Evolutionary conservation across 2,329 filamentous ascomycete genomes (phyloP), one percentile per base, ranked within the genome.

Genomic region (Botryosphaeria agaves): DNA sequence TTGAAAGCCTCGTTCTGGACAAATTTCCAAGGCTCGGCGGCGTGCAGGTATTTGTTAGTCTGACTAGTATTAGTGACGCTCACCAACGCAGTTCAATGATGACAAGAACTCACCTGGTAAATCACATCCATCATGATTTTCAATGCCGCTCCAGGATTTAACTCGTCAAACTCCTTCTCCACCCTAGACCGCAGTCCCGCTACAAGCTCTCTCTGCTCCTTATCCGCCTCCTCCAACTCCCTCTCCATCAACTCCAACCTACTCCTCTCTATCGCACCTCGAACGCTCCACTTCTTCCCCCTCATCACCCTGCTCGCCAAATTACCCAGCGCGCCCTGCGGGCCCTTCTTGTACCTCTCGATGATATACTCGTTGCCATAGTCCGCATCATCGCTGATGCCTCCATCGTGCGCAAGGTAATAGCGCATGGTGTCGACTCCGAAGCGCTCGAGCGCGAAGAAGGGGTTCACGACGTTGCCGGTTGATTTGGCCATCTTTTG

Each of bases 401-500:
- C 79, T 25, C 83, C 85, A 36, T 85, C 76, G 36, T 77, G 70
- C 38, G 83, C 70, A 39, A 98, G 69, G 52, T 87, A 98, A 55
- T 80, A 95, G 7, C 89, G 76, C 65, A 98, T 73, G 1, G 75
- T 67, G 49, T 98, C 91, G 4, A 84, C 62, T 2, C 83, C 84
- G 55, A 84, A 98, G 5, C 85, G 71, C 38, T 93, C 76, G 28
- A 95, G 68, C 8, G 89, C 89, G 41, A 83, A 83, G 47, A 91
- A 84, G 0, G 89, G 89, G 46, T 93, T 89, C 26, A 98, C 87
- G 2, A 92, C 87, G 49, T 94, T 94, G 37, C 89, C 89, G 2
- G 78, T 72, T 1, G 82, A 92, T 53, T 98, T 98, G 36, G 85
- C 87, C 85, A 98, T 98, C 54, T 98, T 98, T 42, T 75, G 71